These are phyloP conservation scores for Senna tora DNA, from an alignment of 306 rosid species.

Conservation along the genomic window DNA sequence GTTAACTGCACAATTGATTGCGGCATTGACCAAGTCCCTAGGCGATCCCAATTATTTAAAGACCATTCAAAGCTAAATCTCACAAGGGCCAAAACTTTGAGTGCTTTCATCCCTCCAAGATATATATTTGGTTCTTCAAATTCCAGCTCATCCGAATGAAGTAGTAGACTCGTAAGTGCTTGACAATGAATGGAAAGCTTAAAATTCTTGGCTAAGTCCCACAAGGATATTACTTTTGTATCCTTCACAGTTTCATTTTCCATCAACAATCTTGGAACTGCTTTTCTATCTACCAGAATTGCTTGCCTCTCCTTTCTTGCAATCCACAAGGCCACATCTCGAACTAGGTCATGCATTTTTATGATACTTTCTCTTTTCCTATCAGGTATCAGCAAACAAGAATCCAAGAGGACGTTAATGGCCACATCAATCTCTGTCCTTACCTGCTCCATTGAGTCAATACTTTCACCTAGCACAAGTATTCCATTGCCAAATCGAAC, in stretches of 20 bases:
- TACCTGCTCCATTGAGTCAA: not conserved
- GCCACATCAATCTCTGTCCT: not conserved
- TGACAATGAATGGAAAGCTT: not conserved
- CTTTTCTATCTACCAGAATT: not conserved
- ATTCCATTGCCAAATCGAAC: not conserved
- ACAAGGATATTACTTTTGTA: not conserved
- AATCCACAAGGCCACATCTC: constrained; percentile 11
- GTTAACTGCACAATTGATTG: not conserved
- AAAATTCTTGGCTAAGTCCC: not conserved
- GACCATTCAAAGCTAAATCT: not conserved
- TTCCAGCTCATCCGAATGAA: not conserved
- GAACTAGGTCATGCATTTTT: constrained; percentile 19
- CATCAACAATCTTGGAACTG: not conserved
- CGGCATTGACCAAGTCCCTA: not conserved
- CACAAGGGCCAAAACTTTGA: not conserved
- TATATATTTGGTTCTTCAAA: too few relatives aligned
- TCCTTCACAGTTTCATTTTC: not conserved
- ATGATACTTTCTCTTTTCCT: too few relatives aligned
- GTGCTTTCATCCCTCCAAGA: not conserved
- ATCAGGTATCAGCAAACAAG: not conserved
- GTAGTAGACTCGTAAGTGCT: not conserved
- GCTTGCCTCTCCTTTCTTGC: not conserved
- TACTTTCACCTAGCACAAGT: not conserved
- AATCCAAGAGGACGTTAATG: not conserved
- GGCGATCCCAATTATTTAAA: accelerated